phyloP scores from a whole-genome alignment of 1,139 yeast genomes.

The Scheffersomyces titani region DNA sequence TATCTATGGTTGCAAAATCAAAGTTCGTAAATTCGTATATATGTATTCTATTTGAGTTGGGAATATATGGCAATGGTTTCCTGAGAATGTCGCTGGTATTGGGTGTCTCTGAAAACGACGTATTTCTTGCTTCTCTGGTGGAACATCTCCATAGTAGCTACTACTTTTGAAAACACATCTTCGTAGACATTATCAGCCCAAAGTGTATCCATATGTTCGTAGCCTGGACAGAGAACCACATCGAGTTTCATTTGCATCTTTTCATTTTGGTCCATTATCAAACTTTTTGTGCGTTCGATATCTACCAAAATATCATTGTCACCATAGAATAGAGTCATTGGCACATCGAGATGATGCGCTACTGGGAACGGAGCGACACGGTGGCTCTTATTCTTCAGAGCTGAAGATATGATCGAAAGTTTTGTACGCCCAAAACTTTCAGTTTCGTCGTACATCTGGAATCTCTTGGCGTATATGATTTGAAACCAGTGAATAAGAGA shows the following conservation, averaged over 20 bases:
- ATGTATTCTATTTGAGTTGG: neutral
- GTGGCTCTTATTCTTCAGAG: slow-evolving; percentile 29
- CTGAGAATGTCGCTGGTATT: neutral
- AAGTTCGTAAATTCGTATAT: neutral
- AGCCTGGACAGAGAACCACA: slow-evolving; percentile 23
- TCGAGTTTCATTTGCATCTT: slow-evolving; percentile 24
- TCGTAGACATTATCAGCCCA: slow-evolving; percentile 34
- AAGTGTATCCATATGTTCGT: slow-evolving; percentile 40
- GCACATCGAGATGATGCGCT: slow-evolving; percentile 40
- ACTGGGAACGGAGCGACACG: slow-evolving; percentile 59
- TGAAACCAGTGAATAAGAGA: slow-evolving; percentile 52
- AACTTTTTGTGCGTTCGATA: slow-evolving; percentile 30
- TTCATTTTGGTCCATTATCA: slow-evolving; percentile 27
- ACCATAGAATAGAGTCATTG: slow-evolving; percentile 42
- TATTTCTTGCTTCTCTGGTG: neutral
- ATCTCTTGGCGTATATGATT: slow-evolving; percentile 40
- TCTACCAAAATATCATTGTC: slow-evolving; percentile 46
- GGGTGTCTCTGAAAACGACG: neutral
- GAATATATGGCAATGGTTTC: neutral
- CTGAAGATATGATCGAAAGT: slow-evolving; percentile 15
- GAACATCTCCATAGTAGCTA: slow-evolving; percentile 7
- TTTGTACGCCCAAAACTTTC: slow-evolving; percentile 34
- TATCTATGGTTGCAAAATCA: neutral
- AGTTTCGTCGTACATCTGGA: slow-evolving; percentile 53
- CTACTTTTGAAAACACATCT: slow-evolving; percentile 22